phyloP scores from a whole-genome alignment of 2,329 filamentous ascomycete species.

The Botrytis aclada region DNA sequence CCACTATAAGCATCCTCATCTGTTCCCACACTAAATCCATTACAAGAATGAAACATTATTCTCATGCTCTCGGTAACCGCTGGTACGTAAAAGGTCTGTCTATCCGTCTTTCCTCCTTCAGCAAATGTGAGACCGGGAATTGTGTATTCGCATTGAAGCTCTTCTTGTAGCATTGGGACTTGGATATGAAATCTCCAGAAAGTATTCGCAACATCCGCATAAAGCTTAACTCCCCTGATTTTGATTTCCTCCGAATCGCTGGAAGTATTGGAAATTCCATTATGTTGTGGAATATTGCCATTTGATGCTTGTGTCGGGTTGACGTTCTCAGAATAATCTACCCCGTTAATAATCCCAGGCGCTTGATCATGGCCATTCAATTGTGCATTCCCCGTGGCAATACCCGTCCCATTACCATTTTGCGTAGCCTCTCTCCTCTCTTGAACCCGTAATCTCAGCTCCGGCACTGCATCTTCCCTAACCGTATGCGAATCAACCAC shows the following conservation, averaged over 20 bases:
- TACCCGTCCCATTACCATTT: constrained; percentile 31
- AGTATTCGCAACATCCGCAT: constrained; percentile 67
- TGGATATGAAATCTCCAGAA: constrained; percentile 91
- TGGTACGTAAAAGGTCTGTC: constrained; percentile 81
- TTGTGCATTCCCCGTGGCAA: constrained; percentile 10
- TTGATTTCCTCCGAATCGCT: constrained; percentile 29
- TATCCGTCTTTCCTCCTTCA: constrained; percentile 52
- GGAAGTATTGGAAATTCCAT: neutral
- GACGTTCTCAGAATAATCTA: constrained; percentile 36
- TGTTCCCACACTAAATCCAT: constrained; percentile 88
- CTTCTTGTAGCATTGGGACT: constrained; percentile 67
- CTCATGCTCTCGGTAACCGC: constrained; percentile 85
- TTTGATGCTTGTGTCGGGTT: neutral
- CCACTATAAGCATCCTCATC: constrained; percentile 85
- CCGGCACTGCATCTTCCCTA: constrained; percentile 53
- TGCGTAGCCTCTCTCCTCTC: constrained; percentile 19
- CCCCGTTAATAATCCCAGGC: constrained; percentile 35
- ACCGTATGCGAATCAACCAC: constrained; percentile 69
- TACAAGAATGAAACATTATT: constrained; percentile 98
- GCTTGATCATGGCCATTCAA: constrained; percentile 22
- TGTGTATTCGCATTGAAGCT: constrained; percentile 76
- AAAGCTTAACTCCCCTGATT: constrained; percentile 57
- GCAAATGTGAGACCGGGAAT: constrained; percentile 64
- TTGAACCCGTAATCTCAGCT: constrained; percentile 49
- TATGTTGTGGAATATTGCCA: neutral